These are phyloP conservation scores for Tolypocladium ovalisporum DNA, from an alignment of 2,329 filamentous ascomycete species.

Conservation along the genomic window DNA sequence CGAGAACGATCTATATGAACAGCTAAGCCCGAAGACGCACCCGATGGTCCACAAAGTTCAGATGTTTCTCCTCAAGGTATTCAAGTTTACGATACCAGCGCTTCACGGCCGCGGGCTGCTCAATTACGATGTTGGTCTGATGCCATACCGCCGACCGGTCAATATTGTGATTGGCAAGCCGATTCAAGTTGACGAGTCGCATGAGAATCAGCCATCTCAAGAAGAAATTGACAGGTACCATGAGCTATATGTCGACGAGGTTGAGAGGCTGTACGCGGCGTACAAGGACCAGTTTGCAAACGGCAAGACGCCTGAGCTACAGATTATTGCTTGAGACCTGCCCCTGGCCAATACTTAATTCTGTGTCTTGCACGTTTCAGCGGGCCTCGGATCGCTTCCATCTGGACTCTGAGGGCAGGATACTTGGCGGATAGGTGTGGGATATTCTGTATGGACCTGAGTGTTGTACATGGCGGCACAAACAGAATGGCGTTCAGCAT, in stretches of 20 bases:
- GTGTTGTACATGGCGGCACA: background rate
- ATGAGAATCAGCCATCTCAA: slow-evolving; percentile 51
- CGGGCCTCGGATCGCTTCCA: background rate
- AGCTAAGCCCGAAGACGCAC: slow-evolving; percentile 66
- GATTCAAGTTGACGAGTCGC: slow-evolving; percentile 54
- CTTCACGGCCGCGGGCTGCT: slow-evolving; percentile 88
- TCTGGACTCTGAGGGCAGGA: background rate
- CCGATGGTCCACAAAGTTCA: slow-evolving; percentile 73
- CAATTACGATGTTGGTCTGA: slow-evolving; percentile 93
- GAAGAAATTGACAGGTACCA: slow-evolving; percentile 75
- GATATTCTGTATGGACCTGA: background rate
- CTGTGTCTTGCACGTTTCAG: background rate
- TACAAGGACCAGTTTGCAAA: slow-evolving; percentile 69
- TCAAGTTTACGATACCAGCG: slow-evolving; percentile 87
- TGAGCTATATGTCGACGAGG: slow-evolving; percentile 62
- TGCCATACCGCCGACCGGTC: slow-evolving; percentile 82
- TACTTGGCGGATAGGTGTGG: background rate
- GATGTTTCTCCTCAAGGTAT: slow-evolving; percentile 69
- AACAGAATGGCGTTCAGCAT: background rate
- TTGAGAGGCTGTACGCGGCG: slow-evolving; percentile 61
- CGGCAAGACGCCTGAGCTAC: slow-evolving; percentile 51
- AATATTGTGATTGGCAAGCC: slow-evolving; percentile 85
- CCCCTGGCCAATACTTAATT: background rate
- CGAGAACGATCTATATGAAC: slow-evolving; percentile 93
- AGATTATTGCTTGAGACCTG: slow-evolving; percentile 46